phyloP scores from a whole-genome alignment of 257 asterid species.

The Prunella vulgaris region DNA sequence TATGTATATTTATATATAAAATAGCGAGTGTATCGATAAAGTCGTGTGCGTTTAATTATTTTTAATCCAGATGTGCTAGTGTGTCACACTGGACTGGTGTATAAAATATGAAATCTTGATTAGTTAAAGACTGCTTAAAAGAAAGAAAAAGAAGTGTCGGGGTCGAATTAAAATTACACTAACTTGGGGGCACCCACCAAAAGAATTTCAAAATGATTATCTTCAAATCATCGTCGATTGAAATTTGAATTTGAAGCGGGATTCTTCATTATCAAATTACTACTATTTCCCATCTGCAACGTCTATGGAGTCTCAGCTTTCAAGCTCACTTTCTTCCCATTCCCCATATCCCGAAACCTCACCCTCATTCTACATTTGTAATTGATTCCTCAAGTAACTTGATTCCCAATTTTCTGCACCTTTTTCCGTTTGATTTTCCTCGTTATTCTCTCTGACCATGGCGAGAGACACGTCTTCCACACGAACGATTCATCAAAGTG shows the following conservation, averaged over 20 bases:
- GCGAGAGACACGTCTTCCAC: slow-evolving; percentile 25
- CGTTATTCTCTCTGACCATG: slow-evolving; percentile 21
- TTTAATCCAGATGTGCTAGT: no score
- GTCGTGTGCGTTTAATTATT: no score
- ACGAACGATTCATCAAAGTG: slow-evolving; percentile 28
- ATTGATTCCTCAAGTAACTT: neutral
- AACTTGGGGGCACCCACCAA: neutral
- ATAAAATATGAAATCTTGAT: neutral
- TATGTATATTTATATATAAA: no score
- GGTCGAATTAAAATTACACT: slow-evolving; percentile 16
- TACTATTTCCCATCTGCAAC: neutral
- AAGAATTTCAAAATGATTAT: neutral
- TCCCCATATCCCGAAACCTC: slow-evolving; percentile 1
- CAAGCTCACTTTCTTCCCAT: slow-evolving; percentile 12
- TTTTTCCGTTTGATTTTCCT: neutral
- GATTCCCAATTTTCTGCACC: neutral
- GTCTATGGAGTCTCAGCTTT: slow-evolving; percentile 5
- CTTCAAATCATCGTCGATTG: neutral
- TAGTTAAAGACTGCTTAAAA: neutral
- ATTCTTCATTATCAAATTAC: neutral
- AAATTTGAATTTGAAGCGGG: slow-evolving; percentile 50
- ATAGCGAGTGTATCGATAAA: no score
- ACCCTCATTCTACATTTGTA: neutral
- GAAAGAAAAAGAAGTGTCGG: neutral
- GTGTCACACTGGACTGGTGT: neutral